Evolutionary conservation across 2,329 filamentous ascomycete genomes (phyloP), one percentile per base, ranked within the genome.

Genomic region (Elsinoe necatrix): DNA sequence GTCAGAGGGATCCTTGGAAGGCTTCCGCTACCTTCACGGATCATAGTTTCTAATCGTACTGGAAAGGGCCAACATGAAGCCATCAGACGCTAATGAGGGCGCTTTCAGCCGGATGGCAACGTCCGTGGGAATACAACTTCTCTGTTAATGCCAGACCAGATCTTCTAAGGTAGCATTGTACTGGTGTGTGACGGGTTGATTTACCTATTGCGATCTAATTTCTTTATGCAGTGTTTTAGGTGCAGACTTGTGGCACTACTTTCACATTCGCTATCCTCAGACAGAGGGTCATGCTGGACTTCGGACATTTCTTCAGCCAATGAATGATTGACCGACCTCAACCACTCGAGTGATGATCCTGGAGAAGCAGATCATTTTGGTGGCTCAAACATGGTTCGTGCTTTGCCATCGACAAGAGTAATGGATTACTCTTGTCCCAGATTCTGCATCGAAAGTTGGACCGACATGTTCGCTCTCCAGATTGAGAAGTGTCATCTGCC

Each of bases 321-420:
- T 47, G 42, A 23, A 20, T 34, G 45, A 31, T 34, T 16, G 45
- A 50, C 25, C 29, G 45, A 20, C 23, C 45, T 37, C 18, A 14
- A 37, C 29, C 11, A 52, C 31, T 23, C 14, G 20, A 20, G 48
- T 31, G 23, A 16, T 52, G 48, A 27, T 52, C 18, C 23, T 52
- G 48, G 48, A 52, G 48, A 52, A 39, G 48, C 20, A 37, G 29
- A 34, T 25, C 29, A 37, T 11, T 52, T 39, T 39, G 48, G 48
- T 52, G 48, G 48, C 48, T 52, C 48, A 52, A 52, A 52, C 48
- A 34, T 52, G 48, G 25, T 52, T 34, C 29, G 48, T 52, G 48
- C 48, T 52, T 21, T 52, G 48, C 20, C 31, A 4, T 12, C 21
- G 29, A 37, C 29, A 39, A 52, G 48, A 52, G 48, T 52, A 29